Evolutionary conservation across 164 flowering plant genomes (phyloP).

Genomic region (Vitis riparia): DNA sequence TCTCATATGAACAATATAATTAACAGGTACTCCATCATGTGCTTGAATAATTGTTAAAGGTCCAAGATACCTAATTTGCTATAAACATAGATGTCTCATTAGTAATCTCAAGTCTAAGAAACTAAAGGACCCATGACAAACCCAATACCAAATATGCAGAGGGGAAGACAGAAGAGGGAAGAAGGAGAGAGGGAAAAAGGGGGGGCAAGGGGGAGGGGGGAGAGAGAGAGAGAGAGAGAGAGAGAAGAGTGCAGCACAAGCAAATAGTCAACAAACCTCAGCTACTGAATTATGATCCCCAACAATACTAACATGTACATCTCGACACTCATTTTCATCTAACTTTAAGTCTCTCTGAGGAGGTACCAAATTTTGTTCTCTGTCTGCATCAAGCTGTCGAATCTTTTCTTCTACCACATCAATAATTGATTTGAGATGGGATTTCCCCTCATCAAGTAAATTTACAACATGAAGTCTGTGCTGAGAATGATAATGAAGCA

Average conservation of each 20-base stretch:
- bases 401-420: slow-evolving; percentile 43
- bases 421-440: slow-evolving; percentile 36
- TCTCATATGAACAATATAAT: too few species aligned
- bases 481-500: slow-evolving; percentile 52
- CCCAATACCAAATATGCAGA: too few species aligned
- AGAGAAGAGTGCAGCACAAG: slow-evolving; percentile 2
- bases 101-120: too few species aligned
- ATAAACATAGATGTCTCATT: too few species aligned
- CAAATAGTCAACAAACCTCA: slow-evolving; percentile 39
- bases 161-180: neutral
- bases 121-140: too few species aligned
- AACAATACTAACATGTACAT: slow-evolving; percentile 58
- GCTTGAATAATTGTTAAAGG: too few species aligned
- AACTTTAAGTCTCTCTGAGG: slow-evolving; percentile 26
- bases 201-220: neutral
- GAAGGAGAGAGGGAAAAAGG: neutral
- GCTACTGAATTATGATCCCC: slow-evolving; percentile 19
- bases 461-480: slow-evolving; percentile 39
- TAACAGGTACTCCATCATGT: too few species aligned
- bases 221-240: neutral
- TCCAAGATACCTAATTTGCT: too few species aligned
- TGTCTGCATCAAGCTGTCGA: slow-evolving; percentile 23
- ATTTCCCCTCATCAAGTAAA: slow-evolving; percentile 58
- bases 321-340: slow-evolving; percentile 57
- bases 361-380: slow-evolving; percentile 20